Base-by-base conservation (phyloP, 75 land plant genomes). In the Isoetes taiwanensis region DNA sequence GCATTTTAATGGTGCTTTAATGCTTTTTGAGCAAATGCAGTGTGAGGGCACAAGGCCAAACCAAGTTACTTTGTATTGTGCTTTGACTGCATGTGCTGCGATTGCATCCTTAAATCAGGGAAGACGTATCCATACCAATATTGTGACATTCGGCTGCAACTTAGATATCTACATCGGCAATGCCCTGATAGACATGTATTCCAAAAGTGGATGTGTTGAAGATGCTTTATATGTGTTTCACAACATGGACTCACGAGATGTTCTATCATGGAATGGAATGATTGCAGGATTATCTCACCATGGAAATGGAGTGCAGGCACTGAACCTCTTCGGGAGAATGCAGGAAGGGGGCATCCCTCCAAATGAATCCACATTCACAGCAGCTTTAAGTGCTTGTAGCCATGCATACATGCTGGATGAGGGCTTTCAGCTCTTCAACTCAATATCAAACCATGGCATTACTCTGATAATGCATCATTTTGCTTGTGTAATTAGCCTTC, bases 141-240 rank as follows among this genome's bases (percentile, higher is more conserved):
- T 61, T 25, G 16, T 61, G 23, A 43, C 20, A 28, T 27, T 12
- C 14, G 63, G 63, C 14, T 43, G 41, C 30, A 29, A 21, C 14
- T 16, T 8, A 30, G 19, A 61, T 9, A n/a, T 26, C 5, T 17
- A 1, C 16, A 30, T 61, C 23, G 28, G 41, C 4, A 61, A 61
- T 61, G 57, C 57, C 28, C 19, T 61, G 31, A 28, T 61, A 16
- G 57, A 61, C 29, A 46, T 61, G 63, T 61, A 61, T 61, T 50
- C 52, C 17, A 61, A 61, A 41, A 42, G 63, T 30, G 63, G 63
- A 21, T 23, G 19, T 11, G 23, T 61, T 27, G 30, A 21, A 25
- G 46, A 61, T 16, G 63, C 63, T 30, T 29, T n/a, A 16, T 29
- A 11, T 6, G 53, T 61, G 17, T 61, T 61, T 46, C 32, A 61